Percentiles rank a stretch among this genome's conserved stretches.
Conservation (phyloP, 2,329 filamentous ascomycete genomes). For the Dactylellina leptospora region DNA sequence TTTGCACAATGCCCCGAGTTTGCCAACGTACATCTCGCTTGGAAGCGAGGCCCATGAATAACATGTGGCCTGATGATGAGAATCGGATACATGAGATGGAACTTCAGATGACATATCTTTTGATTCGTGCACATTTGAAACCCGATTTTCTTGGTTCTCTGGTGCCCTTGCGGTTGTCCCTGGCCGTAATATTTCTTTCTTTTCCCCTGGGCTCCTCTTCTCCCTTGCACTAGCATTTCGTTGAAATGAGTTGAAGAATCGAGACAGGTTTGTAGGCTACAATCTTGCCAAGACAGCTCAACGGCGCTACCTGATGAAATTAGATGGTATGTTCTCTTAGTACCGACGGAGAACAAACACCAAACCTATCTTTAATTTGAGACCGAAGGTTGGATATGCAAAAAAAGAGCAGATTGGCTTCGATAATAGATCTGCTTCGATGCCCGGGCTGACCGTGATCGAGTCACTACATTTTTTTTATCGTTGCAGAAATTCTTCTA, state of each 20-base stretch:
- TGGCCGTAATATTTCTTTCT: not conserved
- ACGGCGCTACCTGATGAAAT: slow-evolving; percentile 30
- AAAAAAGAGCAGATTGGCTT: no score
- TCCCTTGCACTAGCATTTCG: slow-evolving; percentile 17
- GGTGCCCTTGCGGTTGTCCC: not conserved
- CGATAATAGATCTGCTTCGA: slow-evolving; percentile 1
- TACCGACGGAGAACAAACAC: slow-evolving; percentile 10
- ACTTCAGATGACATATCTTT: slow-evolving; percentile 39
- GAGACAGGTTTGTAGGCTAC: slow-evolving; percentile 20
- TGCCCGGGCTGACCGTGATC: no score
- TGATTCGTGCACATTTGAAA: slow-evolving; percentile 10
- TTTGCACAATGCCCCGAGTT: slow-evolving; percentile 17
- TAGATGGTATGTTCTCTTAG: not conserved
- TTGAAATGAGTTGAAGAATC: slow-evolving; percentile 12
- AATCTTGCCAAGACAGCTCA: slow-evolving; percentile 23
- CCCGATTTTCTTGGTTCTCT: slow-evolving; percentile 8
- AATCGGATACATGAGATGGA: slow-evolving; percentile 29
- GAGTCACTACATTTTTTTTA: no score
- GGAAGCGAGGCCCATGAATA: slow-evolving; percentile 31
- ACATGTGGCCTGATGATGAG: slow-evolving; percentile 46
- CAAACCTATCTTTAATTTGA: slow-evolving; percentile 20
- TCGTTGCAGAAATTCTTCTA: not conserved
- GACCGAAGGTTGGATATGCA: slow-evolving; percentile 36
- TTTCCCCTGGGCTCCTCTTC: not conserved
- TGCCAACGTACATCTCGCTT: slow-evolving; percentile 43